Base-by-base conservation (phyloP, 306 rosid species). In the Dryas drummondii region DNA sequence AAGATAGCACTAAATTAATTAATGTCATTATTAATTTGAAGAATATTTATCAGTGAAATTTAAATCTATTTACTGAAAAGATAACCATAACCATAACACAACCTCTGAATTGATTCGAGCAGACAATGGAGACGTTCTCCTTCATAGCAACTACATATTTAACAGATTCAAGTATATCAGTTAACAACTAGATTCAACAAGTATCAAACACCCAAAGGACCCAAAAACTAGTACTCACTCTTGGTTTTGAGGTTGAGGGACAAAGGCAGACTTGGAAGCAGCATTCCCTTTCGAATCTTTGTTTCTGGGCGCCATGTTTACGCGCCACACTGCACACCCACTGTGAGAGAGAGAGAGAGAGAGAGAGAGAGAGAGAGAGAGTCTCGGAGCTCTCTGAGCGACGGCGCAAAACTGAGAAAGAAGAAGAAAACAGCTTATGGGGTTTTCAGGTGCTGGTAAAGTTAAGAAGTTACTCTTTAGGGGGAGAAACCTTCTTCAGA, bases 81-180 rank as follows among this genome's bases (percentile, higher is more conserved):
- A 22, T 32, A 32, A 32, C 37, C 37, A 32, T 32, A 32, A 32
- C 37, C 45, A 58, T 13, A n/a, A 7, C 16, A 14, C 10, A 42
- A 89, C 96, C 91, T 84, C 46, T 37, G 89, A 62, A 88, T 85
- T 58, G 87, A 91, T 57, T 76, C 87, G 71, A 93, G 84, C 79
- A 91, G 78, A 74, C 68, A 51, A 74, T 80, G 66, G 15, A 88
- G 93, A 61, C 76, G 75, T 62, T 86, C 85, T 10, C 88, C 94
- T 83, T 91, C 91, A 58, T 81, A 91, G 80, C 56, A 84, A 79
- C 92, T 88, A 78, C 79, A 74, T 51, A 69, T 19, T 54, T 7
- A 71, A 48, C 19, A 26, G 57, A 32, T 41, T 13, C 13, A 58
- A 57, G 1, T 37, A 54, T 9, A 5, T 42, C 11, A 7, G 12